These are phyloP conservation scores for Botryotinia convoluta DNA, from an alignment of 2,329 filamentous ascomycete genomes.

Conservation along the genomic window DNA sequence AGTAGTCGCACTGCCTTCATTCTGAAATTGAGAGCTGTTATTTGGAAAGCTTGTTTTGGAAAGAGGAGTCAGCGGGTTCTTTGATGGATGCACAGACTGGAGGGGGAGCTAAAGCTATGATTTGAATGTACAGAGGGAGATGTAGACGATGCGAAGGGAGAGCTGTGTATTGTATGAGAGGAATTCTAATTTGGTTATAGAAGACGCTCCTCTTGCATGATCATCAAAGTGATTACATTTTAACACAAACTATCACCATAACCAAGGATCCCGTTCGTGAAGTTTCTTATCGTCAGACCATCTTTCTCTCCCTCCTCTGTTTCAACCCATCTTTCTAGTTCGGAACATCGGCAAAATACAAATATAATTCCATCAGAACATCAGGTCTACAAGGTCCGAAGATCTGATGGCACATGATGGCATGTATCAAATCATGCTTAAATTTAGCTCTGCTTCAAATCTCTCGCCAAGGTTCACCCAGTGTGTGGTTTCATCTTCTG, in stretches of 20 bases:
- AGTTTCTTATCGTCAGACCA: not conserved
- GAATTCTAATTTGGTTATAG: not conserved
- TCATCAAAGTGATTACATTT: not conserved
- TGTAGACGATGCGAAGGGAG: not conserved
- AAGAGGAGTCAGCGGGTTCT: too few species aligned
- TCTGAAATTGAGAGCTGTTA: not conserved
- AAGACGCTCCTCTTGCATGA: not conserved
- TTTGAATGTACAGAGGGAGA: not conserved
- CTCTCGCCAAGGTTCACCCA: not conserved
- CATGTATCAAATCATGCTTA: not conserved
- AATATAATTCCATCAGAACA: not conserved
- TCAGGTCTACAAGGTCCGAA: not conserved
- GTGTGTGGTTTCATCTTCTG: not conserved
- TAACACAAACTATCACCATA: not conserved
- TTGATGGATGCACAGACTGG: not conserved
- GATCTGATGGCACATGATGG: not conserved
- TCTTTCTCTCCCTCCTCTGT: not conserved
- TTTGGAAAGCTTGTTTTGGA: not conserved
- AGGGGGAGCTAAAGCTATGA: not conserved
- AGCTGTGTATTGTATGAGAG: not conserved
- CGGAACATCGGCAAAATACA: not conserved
- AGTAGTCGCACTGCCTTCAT: not conserved
- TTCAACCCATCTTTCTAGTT: not conserved
- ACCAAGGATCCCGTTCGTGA: not conserved
- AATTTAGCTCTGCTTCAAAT: slow-evolving; percentile 1